phyloP scores from a whole-genome alignment of 306 rosid species.

The Morella rubra region DNA sequence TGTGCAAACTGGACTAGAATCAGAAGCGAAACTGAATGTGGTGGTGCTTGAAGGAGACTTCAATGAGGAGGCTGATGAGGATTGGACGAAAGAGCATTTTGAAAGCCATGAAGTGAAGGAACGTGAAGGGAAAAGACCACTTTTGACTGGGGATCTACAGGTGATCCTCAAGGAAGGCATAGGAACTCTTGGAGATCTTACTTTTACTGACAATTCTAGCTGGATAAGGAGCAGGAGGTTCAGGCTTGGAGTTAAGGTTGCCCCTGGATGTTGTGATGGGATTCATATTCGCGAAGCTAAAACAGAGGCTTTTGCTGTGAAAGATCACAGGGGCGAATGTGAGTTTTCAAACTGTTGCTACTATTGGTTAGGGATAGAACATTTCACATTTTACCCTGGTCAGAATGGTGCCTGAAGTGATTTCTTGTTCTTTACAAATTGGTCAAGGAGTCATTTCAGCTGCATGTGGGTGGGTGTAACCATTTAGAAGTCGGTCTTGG shows the following conservation, averaged over 20 bases:
- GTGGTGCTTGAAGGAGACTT: conserved; percentile 90
- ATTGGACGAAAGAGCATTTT: conserved; percentile 62
- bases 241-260: conserved; percentile 75
- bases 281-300: conserved; percentile 74
- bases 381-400: neutral
- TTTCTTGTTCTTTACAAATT: neutral
- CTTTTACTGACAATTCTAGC: conserved; percentile 91
- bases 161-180: conserved; percentile 77
- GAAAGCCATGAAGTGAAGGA: conserved; percentile 72
- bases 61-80: conserved; percentile 59
- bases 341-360: conserved; percentile 35
- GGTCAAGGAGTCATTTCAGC: neutral
- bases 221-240: conserved; percentile 89
- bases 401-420: neutral
- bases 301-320: conserved; percentile 79
- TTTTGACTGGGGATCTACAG: conserved; percentile 73
- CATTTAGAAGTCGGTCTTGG: neutral
- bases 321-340: conserved; percentile 97
- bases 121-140: conserved; percentile 86
- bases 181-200: conserved; percentile 74
- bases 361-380: conserved; percentile 1
- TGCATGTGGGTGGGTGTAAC: neutral
- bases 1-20: conserved; percentile 64
- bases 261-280: conserved; percentile 60
- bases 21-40: conserved; percentile 61